Percentiles rank a stretch among this genome's conserved stretches.
phyloP scores from a whole-genome alignment of 208 protist genomes.

The Acanthamoeba divionensis region DNA sequence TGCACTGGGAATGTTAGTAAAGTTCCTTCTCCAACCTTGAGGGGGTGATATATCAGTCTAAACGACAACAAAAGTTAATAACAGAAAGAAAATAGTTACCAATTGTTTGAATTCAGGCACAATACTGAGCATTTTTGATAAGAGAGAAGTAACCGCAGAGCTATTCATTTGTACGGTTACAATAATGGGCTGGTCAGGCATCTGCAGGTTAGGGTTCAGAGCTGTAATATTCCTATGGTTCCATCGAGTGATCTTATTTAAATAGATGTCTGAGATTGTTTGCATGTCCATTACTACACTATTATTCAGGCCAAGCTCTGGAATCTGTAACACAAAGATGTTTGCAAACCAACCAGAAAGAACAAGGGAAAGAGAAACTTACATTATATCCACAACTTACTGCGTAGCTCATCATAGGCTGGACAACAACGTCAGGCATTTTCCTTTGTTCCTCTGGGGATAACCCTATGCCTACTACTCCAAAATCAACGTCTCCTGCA shows the following conservation, averaged over 20 bases:
- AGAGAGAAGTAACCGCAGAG: background rate
- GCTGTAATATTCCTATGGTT: background rate
- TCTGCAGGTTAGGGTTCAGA: background rate
- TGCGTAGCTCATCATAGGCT: background rate
- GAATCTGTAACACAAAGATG: background rate
- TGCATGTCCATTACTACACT: background rate
- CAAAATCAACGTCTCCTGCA: background rate
- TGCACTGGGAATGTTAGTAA: background rate
- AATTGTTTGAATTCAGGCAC: background rate
- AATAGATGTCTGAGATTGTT: slow-evolving; percentile 5
- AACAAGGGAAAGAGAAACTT: too few species aligned
- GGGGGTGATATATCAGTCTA: background rate
- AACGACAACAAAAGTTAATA: background rate
- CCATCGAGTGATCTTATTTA: slow-evolving; percentile 40
- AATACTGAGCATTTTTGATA: background rate
- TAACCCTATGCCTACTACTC: background rate
- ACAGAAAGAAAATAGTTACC: background rate
- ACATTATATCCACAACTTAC: background rate
- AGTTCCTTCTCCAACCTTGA: background rate
- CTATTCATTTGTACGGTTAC: background rate
- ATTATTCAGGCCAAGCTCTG: background rate
- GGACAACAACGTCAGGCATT: background rate
- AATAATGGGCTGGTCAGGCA: background rate
- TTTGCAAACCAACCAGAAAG: too few species aligned
- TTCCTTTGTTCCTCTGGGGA: background rate